Evolutionary conservation across 305 asterid species (phyloP).

Genomic region (Ajuga reptans): DNA sequence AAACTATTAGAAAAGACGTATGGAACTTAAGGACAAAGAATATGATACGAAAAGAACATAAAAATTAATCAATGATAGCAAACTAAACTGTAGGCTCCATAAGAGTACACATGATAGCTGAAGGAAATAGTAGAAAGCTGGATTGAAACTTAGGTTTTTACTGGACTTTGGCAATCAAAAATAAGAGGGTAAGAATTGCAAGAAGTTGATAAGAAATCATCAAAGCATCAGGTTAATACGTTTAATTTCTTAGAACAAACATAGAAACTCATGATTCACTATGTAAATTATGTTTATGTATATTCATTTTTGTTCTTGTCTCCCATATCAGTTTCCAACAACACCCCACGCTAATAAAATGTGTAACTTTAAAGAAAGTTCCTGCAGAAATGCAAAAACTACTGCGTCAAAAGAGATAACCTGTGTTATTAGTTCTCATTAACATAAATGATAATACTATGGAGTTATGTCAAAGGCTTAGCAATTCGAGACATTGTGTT

Average conservation of each 20-base stretch:
- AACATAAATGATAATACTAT: background rate
- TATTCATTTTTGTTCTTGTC: background rate
- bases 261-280: background rate
- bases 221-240: background rate
- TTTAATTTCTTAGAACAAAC: background rate
- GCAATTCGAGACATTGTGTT: background rate
- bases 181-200: background rate
- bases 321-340: background rate
- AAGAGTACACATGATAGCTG: background rate
- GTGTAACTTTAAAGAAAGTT: background rate
- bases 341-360: background rate
- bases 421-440: background rate
- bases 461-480: background rate
- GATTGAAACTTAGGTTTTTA: background rate
- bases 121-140: background rate
- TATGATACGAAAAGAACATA: background rate
- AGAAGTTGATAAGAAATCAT: background rate
- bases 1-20: background rate
- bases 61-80: background rate
- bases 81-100: background rate
- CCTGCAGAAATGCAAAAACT: background rate
- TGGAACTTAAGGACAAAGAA: background rate
- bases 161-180: background rate
- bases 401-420: background rate
- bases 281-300: background rate